Evolutionary conservation across 495 filamentous ascomycete genomes (phyloP), one percentile per base, ranked within the genome.

Genomic region (Polyplosphaeria fusca): DNA sequence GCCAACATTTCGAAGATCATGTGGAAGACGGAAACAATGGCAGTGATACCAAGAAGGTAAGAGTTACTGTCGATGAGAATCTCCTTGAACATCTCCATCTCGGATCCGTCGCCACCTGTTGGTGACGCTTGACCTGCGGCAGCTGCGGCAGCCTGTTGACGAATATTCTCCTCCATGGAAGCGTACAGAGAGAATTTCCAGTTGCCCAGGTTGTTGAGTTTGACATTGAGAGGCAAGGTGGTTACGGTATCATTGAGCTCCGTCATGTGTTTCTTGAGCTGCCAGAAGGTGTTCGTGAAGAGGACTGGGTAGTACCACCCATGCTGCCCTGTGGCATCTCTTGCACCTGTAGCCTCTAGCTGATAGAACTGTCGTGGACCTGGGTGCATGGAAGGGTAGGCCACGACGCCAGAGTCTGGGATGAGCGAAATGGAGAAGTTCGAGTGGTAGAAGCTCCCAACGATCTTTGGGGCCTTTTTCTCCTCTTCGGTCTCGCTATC

Each of bases 301-400:
- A 95, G 70, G 50, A 95, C 84, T 3, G 93, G 93, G 68, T 93
- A 98, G 72, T 96, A 98, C 93, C 93, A 98, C 39, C 87, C 86
- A 73, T 96, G 91, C 69, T 90, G 81, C 5, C 93, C 93, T 4
- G 82, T 82, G 4, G 73, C 77, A 71, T 98, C 93, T 27, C 93
- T 74, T 55, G 79, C 88, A 68, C 77, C 86, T 58, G 68, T 88
- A 2, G 71, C 71, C 67, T 97, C 93, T 41, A 95, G 78, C 26
- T 83, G 81, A 1, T 96, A 70, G 66, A 87, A 89, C 65, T 90
- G 84, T 11, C 86, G 81, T 42, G 86, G 72, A 1, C 89, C 86
- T 0, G 88, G 86, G 49, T 89, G 87, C 49, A 88, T 72, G 50
- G 79, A 74, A n/a, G 77, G 75, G 52, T 81, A 91, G 26, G 73